Conservation (phyloP, 371 early-diverging fungal species). For the Mortierella sp. region DNA sequence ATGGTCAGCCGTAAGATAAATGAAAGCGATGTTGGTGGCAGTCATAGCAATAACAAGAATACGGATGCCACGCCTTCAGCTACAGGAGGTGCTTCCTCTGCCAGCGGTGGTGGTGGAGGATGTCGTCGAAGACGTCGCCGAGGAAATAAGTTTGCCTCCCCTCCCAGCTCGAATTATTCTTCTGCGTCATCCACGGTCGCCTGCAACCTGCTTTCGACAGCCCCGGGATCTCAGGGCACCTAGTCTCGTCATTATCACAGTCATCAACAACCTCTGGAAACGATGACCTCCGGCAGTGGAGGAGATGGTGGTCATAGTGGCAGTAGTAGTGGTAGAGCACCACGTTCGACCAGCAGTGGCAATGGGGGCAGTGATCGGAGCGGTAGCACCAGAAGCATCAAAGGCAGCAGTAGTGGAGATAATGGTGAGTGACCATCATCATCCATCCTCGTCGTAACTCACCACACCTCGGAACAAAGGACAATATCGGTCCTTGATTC, state of each 20-base stretch:
- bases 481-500: too few relatives aligned
- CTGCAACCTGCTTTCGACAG: background rate
- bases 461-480: too few relatives aligned
- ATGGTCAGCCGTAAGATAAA: too few relatives aligned
- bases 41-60: too few relatives aligned
- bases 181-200: constrained; percentile 7
- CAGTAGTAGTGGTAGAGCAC: background rate
- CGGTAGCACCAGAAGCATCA: constrained; percentile 4
- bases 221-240: background rate
- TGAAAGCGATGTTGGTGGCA: constrained; percentile 6
- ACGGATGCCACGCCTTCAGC: too few relatives aligned
- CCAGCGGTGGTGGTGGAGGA: background rate
- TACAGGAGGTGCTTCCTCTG: background rate
- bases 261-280: constrained; percentile 9
- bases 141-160: constrained; percentile 17
- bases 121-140: constrained; percentile 14
- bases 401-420: background rate
- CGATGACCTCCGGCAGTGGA: background rate
- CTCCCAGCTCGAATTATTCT: constrained; percentile 20
- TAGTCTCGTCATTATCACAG: constrained; percentile 21
- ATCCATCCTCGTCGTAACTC: background rate
- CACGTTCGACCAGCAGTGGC: constrained; percentile 3
- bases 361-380: background rate
- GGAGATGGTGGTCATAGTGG: constrained; percentile 3
- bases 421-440: background rate